Evolutionary conservation across 495 filamentous ascomycete species (phyloP), one percentile per base, ranked within the genome.

Genomic region (Penicillium cinerascens): DNA sequence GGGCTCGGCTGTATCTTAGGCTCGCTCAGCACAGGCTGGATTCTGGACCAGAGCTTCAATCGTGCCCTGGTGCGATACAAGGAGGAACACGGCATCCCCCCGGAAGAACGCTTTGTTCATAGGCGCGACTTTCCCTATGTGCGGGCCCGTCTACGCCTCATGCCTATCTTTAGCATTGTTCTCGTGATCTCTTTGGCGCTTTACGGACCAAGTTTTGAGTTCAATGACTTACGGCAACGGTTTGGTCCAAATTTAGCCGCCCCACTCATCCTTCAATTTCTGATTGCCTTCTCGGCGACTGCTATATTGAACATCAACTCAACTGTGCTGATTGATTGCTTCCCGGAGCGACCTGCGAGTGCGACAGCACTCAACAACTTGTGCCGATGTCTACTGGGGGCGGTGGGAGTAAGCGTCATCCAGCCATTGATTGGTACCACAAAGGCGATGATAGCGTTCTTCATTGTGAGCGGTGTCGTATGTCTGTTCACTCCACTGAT

Each of bases 201-300:
- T 2, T 62, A 62, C 48, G 59, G 59, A 4, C 55, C 59, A 23
- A 59, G 55, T 23, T 62, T 55, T 18, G 55, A 59, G 29, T 54
- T 62, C 29, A 62, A 58, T 39, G 59, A 62, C 15, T 17, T 47
- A n/a, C 29, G 44, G 23, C 16, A 38, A 10, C 29, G 16, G 3
- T 47, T 47, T 9, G 44, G 44, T n/a, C 44, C 44, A 5, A 47
- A 36, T 15, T n/a, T 47, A 1, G 44, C 44, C 2, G 44, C 44
- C 1, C 44, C 44, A 10, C 44, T 47, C 20, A 47, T 47, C 11
- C 44, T 47, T 5, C 44, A 47, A 25, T 47, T 47, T 16, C 33
- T 47, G 44, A 47, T 47, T 17, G 17, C 44, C 10, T 47, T 47
- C 25, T 38, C 44, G n/a, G 44, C 44, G 8, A 47, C 44, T 22